Base-by-base conservation (phyloP, 2,329 filamentous ascomycete species). In the Sporothrix brunneoviolacea region DNA sequence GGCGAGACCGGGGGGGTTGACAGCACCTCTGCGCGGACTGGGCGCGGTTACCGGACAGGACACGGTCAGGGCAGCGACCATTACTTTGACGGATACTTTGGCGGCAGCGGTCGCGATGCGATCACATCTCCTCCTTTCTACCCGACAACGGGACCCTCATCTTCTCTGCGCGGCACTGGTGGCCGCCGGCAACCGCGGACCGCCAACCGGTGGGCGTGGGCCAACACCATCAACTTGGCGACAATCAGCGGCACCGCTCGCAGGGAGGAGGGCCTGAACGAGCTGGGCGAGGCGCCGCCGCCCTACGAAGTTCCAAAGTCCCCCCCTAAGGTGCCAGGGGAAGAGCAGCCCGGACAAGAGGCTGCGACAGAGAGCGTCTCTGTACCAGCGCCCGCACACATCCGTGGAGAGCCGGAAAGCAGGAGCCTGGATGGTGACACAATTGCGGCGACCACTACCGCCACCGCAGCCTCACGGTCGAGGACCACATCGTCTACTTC, bases 261-360 rank as follows among this genome's bases (percentile, higher is more conserved):
- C 5, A 44, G 24, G 10, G 24, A 53, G n/a, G 60, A 61, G 35
- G 60, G 60, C 6, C 56, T 61, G 15, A 57, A 61, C 43, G 60
- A 61, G 54, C 52, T 58, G 2, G 60, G 60, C 33, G 59, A 61
- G 53, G 58, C 60, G 8, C 60, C 60, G 35, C 60, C 60, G 48
- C 59, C 60, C 4, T 62, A 62, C 49, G 55, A 55, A 5, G 19
- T 22, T 21, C 44, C 39, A 10, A 38, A 38, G 22, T 37, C 24
- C 9, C 10, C 8, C 4, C 10, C 32, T 13, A 22, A 18, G 21
- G 7, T 18, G 21, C 19, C 8, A 16, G 28, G 12, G 38, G 19
- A 21, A 4, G 32, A 22, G 19, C 44, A 21, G 15, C 30, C n/a
- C 7, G 4, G 24, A 39, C 9, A 28, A 45, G 42, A 16, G 22